These are phyloP conservation scores for Fusarium begoniae DNA, from an alignment of 2,329 filamentous ascomycete species.

Conservation along the genomic window DNA sequence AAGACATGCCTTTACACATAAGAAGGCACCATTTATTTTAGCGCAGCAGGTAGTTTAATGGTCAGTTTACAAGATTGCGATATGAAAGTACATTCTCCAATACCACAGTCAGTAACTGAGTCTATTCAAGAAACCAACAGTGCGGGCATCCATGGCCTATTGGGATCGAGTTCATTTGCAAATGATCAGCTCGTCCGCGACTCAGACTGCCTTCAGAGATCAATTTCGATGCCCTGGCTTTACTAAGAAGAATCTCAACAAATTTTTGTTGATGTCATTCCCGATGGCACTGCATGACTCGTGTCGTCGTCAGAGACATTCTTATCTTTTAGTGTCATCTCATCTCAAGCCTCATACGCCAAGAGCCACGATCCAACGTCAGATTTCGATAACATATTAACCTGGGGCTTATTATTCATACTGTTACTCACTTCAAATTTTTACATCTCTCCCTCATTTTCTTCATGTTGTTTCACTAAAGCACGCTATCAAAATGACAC, in stretches of 20 bases:
- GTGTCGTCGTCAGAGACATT: not conserved
- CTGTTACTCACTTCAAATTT: not conserved
- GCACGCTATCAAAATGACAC: not conserved
- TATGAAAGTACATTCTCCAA: not conserved
- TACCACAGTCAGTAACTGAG: rapidly evolving
- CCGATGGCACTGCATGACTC: not conserved
- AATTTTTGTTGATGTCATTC: not conserved
- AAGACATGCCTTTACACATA: not conserved
- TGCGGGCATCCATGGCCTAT: rapidly evolving
- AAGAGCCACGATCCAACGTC: not conserved
- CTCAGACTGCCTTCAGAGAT: too few relatives aligned
- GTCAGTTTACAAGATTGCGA: not conserved
- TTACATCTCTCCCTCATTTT: not conserved
- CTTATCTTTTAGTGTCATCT: not conserved
- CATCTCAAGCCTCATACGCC: not conserved
- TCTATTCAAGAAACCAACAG: not conserved
- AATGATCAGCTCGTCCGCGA: not conserved
- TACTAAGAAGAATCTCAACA: not conserved
- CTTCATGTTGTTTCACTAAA: not conserved
- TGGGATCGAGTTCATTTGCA: not conserved
- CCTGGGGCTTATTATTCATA: too few relatives aligned
- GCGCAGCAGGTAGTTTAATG: too few relatives aligned
- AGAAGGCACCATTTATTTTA: not conserved
- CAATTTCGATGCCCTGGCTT: not conserved
- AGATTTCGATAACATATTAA: not conserved